phyloP scores from a whole-genome alignment of 768 basidiomycete genomes.

The Phaeotremella skinneri region DNA sequence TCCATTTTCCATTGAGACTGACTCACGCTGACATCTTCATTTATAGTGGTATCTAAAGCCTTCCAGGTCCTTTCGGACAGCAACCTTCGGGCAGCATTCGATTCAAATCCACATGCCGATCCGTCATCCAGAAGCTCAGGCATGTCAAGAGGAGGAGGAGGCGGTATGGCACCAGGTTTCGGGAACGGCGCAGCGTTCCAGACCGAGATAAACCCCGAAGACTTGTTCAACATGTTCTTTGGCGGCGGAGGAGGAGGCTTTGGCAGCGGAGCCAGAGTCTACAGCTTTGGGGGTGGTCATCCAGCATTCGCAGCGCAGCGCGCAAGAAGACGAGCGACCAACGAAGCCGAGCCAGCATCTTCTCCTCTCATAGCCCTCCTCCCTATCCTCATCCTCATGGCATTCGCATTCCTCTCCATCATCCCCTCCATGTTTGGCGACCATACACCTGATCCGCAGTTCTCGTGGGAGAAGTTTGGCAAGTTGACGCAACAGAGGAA shows the following conservation, averaged over 20 bases:
- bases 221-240: slow-evolving; percentile 98
- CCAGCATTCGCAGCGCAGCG: neutral
- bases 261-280: slow-evolving; percentile 41
- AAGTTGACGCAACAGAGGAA: slow-evolving; percentile 62
- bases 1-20: neutral
- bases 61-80: slow-evolving; percentile 94
- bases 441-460: slow-evolving; percentile 73
- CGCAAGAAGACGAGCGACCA: slow-evolving; percentile 38
- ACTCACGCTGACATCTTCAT: slow-evolving; percentile 10
- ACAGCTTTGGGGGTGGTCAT: neutral
- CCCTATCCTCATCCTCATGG: slow-evolving; percentile 78
- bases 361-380: slow-evolving; percentile 60
- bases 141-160: slow-evolving; percentile 55
- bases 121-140: slow-evolving; percentile 79
- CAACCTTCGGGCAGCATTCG: slow-evolving; percentile 83
- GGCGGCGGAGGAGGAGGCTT: slow-evolving; percentile 60
- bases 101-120: slow-evolving; percentile 62
- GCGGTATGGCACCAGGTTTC: slow-evolving; percentile 36
- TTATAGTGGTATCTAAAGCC: slow-evolving; percentile 90
- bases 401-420: slow-evolving; percentile 76
- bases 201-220: slow-evolving; percentile 84
- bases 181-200: slow-evolving; percentile 39
- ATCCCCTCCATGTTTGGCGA: slow-evolving; percentile 71
- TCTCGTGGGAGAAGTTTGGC: slow-evolving; percentile 66
- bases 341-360: neutral